Evolutionary conservation across 1,284 basidiomycete genomes (phyloP), one percentile per base, ranked within the genome.

Genomic region (Ustilago xerochloae): DNA sequence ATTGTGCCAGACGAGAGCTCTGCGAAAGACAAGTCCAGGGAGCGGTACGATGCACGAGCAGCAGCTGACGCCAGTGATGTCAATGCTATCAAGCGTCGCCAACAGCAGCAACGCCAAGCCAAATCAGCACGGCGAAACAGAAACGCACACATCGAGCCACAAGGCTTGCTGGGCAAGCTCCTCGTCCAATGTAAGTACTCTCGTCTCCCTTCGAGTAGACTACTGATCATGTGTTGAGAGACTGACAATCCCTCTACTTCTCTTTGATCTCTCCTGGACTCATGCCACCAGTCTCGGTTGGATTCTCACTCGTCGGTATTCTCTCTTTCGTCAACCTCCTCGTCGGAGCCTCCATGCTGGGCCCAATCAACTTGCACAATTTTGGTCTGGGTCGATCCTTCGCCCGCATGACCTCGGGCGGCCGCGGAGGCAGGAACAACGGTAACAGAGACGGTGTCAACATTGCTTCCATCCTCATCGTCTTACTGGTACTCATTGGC

Each of bases 241-340:
- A 9, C 29, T 20, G 46, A 48, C 28, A 30, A 15, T 13, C n/a
- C 7, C 18, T 4, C 15, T 36, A 13, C 35, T 36, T 32, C 18
- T 15, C 4, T 4, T 32, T 13, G 20, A 3, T 33, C 29, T 13
- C 38, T 26, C 4, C 41, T 13, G 6, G 6, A 24, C 6, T 39
- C 20, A 20, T 20, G n/a, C 20, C 6, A 43, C 7, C 54, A 74
- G 62, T 79, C 43, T 69, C 71, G 5, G 58, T 79, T 12, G 77
- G 77, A n/a, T 77, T 77, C 38, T 77, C 67, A 2, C 49, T 79
- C 3, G 68, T 79, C 28, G 77, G 77, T 45, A 76, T 77, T 16
- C 35, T 72, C 3, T 74, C 70, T 28, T 77, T 79, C 22, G 48
- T 79, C 60, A 77, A 74, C 24, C 48, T 79, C 16, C 61, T 79